Evolutionary conservation across 129 eudicot genomes (phyloP).

Genomic region (Calendula officinalis): DNA sequence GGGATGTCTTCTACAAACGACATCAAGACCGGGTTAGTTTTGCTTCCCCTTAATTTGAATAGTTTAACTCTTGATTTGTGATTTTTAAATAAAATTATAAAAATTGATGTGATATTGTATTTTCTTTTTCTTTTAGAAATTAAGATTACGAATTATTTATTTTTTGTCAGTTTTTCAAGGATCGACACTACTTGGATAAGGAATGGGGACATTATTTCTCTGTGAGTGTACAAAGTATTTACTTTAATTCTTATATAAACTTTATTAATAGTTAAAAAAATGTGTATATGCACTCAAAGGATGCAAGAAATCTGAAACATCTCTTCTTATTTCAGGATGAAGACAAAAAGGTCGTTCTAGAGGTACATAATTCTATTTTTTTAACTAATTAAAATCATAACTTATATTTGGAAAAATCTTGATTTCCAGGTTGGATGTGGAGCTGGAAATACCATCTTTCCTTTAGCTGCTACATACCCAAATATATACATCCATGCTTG

Average conservation of each 20-base stretch:
- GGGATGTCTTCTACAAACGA: slow-evolving; percentile 91
- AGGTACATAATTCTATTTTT: slow-evolving; percentile 45
- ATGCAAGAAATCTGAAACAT: slow-evolving; percentile 12
- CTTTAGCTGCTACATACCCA: slow-evolving; percentile 71
- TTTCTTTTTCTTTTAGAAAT: slow-evolving; percentile 1
- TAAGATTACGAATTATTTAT: slow-evolving; percentile 13
- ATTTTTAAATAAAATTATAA: neutral
- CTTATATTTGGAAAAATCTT: slow-evolving; percentile 9
- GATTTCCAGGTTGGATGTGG: slow-evolving; percentile 87
- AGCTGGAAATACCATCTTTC: slow-evolving; percentile 91
- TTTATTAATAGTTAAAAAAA: neutral
- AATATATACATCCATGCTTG: slow-evolving; percentile 79
- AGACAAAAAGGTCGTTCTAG: slow-evolving; percentile 61
- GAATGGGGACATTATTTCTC: slow-evolving; percentile 92
- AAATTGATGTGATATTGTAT: slow-evolving; percentile 7
- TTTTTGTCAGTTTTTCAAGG: slow-evolving; percentile 82
- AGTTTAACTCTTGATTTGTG: neutral
- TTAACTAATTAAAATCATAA: neutral
- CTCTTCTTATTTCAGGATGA: slow-evolving; percentile 52
- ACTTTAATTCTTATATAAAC: neutral
- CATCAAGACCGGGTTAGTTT: slow-evolving; percentile 80
- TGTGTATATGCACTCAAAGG: neutral
- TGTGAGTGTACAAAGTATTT: slow-evolving; percentile 52
- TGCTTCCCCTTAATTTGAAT: neutral
- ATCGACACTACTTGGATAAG: slow-evolving; percentile 95